Percentiles rank a stretch among this genome's conserved stretches.
These are phyloP conservation scores for Biscutella auriculata DNA, from an alignment of 441 rosid species.

Conservation along the genomic window DNA sequence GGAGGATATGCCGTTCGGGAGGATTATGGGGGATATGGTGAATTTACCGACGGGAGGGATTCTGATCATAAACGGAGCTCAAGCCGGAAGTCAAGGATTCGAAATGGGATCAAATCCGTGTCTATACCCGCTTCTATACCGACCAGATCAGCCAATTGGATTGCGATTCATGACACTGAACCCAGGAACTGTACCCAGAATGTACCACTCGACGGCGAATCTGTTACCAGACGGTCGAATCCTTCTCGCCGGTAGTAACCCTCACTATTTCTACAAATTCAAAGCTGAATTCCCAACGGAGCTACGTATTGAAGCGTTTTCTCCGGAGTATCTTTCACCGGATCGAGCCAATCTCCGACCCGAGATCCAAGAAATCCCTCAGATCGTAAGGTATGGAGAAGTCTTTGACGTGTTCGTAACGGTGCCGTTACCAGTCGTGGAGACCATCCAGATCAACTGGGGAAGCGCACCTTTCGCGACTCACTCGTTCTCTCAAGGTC, in stretches of 20 bases:
- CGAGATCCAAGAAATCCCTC: slow-evolving; percentile 34
- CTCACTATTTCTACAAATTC: slow-evolving; percentile 49
- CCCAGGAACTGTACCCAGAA: slow-evolving; percentile 46
- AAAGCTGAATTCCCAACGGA: slow-evolving; percentile 42
- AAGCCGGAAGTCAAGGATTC: slow-evolving; percentile 55
- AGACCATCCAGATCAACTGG: slow-evolving; percentile 43
- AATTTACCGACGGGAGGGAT: slow-evolving; percentile 47
- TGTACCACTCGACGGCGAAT: slow-evolving; percentile 70
- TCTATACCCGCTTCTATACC: slow-evolving; percentile 42
- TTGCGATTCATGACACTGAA: slow-evolving; percentile 56
- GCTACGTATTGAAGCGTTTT: slow-evolving; percentile 51
- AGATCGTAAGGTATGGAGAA: slow-evolving; percentile 49
- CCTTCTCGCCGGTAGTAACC: slow-evolving; percentile 59
- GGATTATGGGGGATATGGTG: slow-evolving; percentile 70
- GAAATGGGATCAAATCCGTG: slow-evolving; percentile 58
- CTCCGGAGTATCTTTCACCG: slow-evolving; percentile 49
- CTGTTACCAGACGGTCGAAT: slow-evolving; percentile 54
- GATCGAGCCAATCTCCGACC: slow-evolving; percentile 58
- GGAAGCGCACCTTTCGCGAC: slow-evolving; percentile 57
- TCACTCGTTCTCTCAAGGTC: slow-evolving; percentile 65
- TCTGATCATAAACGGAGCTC: slow-evolving; percentile 58
- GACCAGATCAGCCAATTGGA: slow-evolving; percentile 49
- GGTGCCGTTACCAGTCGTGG: slow-evolving; percentile 60
- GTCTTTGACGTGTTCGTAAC: slow-evolving; percentile 36
- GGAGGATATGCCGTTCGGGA: slow-evolving; percentile 59